Conservation (phyloP, 306 rosid genomes). For the Vachellia pachyceras region DNA sequence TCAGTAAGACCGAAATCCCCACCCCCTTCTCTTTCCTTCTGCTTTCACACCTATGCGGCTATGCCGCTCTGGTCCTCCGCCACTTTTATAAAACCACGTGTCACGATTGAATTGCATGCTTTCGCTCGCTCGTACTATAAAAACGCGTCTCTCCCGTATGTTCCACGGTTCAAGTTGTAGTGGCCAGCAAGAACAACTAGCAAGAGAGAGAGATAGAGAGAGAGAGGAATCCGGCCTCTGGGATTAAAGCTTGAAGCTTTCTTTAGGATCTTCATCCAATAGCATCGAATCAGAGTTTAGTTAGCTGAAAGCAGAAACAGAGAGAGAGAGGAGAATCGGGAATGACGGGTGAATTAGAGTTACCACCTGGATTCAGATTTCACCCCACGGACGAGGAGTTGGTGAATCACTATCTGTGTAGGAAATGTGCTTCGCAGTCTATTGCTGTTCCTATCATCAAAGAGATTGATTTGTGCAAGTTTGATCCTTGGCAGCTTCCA, state of each 20-base stretch:
- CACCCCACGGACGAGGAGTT: slow-evolving; percentile 96
- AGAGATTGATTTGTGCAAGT: slow-evolving; percentile 88
- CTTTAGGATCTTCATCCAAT: neutral
- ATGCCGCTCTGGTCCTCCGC: too few relatives aligned
- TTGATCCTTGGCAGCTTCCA: slow-evolving; percentile 93
- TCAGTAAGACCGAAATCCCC: neutral
- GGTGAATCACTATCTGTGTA: slow-evolving; percentile 74
- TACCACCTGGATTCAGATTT: slow-evolving; percentile 93
- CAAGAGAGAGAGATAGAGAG: neutral
- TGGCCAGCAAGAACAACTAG: neutral
- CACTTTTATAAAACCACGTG: slow-evolving; percentile 48
- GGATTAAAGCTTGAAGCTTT: neutral
- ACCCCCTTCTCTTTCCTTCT: neutral
- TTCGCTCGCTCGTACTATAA: slow-evolving; percentile 25
- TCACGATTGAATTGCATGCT: neutral
- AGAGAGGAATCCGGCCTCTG: neutral
- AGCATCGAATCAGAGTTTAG: neutral
- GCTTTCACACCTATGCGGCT: too few relatives aligned
- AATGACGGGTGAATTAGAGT: slow-evolving; percentile 62
- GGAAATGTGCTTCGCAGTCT: slow-evolving; percentile 73
- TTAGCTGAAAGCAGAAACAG: neutral
- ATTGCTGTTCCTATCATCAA: slow-evolving; percentile 76
- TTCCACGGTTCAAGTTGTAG: slow-evolving; percentile 14
- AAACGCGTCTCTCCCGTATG: neutral
- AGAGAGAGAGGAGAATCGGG: neutral